Conservation (phyloP, 768 basidiomycete species). For the Suillus occidentalis region DNA sequence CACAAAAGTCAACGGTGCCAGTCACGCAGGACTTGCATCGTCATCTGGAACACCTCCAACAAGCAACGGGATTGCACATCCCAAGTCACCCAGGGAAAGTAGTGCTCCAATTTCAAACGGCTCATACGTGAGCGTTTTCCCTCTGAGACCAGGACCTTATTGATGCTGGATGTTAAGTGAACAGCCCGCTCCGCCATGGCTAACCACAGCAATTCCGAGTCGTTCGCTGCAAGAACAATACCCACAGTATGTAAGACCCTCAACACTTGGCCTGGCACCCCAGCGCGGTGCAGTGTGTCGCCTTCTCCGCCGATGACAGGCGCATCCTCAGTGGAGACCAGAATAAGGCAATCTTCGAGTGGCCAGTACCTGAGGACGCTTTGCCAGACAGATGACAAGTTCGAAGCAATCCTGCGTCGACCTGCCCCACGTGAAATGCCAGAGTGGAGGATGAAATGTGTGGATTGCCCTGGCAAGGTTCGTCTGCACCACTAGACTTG, state of each 20-base stretch:
- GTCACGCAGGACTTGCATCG: slow-evolving; percentile 12
- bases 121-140: slow-evolving; percentile 26
- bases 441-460: slow-evolving; percentile 91
- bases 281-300: not conserved
- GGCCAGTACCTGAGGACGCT: not conserved
- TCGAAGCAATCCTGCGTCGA: slow-evolving; percentile 73
- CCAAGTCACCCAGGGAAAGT: slow-evolving; percentile 22
- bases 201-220: slow-evolving; percentile 65
- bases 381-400: slow-evolving; percentile 60
- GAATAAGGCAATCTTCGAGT: not conserved
- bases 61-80: slow-evolving; percentile 11
- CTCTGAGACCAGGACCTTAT: slow-evolving; percentile 27
- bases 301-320: not conserved
- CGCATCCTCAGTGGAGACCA: not conserved
- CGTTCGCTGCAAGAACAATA: slow-evolving; percentile 68
- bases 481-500: slow-evolving; percentile 15
- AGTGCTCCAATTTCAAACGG: slow-evolving; percentile 16
- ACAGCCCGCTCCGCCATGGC: slow-evolving; percentile 63
- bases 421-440: slow-evolving; percentile 51
- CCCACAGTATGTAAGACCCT: too few species aligned
- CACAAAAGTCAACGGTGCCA: slow-evolving; percentile 54
- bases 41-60: slow-evolving; percentile 21
- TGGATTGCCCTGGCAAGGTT: slow-evolving; percentile 94
- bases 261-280: too few species aligned
- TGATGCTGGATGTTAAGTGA: slow-evolving; percentile 34